Evolutionary conservation across 768 basidiomycete species (phyloP).

Genomic region (Termitomyces sp.): DNA sequence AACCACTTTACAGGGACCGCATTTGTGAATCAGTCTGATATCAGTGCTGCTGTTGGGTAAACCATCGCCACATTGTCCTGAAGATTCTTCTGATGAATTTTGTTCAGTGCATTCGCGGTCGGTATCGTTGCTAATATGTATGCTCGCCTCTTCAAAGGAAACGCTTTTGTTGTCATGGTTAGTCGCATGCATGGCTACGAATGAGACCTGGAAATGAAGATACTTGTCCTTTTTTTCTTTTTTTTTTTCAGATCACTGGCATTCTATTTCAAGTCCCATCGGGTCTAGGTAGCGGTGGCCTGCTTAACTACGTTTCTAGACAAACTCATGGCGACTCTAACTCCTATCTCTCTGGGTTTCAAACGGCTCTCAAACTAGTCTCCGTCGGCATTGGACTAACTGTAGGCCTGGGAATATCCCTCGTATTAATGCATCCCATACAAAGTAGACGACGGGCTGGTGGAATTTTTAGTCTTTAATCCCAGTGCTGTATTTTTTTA

Average conservation of each 20-base stretch:
- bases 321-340: slow-evolving; percentile 44
- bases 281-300: slow-evolving; percentile 74
- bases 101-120: slow-evolving; percentile 67
- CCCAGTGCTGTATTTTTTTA: not conserved
- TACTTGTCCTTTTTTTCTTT: not conserved
- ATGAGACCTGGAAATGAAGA: not conserved
- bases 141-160: slow-evolving; percentile 65
- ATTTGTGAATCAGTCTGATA: slow-evolving; percentile 67
- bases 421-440: slow-evolving; percentile 61
- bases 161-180: slow-evolving; percentile 81
- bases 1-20: slow-evolving; percentile 64
- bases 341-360: slow-evolving; percentile 66
- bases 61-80: slow-evolving; percentile 5
- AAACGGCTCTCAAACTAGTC: slow-evolving; percentile 70
- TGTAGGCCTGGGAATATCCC: slow-evolving; percentile 69
- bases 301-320: slow-evolving; percentile 62
- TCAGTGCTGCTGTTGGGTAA: slow-evolving; percentile 70
- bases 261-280: slow-evolving; percentile 84
- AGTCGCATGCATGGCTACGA: slow-evolving; percentile 14
- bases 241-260: slow-evolving; percentile 51
- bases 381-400: slow-evolving; percentile 76
- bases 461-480: slow-evolving; percentile 56
- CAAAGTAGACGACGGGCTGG: slow-evolving; percentile 51
- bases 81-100: not conserved
- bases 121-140: slow-evolving; percentile 77